phyloP scores from a whole-genome alignment of 805 yeast genomes.

The Candida koratica region DNA sequence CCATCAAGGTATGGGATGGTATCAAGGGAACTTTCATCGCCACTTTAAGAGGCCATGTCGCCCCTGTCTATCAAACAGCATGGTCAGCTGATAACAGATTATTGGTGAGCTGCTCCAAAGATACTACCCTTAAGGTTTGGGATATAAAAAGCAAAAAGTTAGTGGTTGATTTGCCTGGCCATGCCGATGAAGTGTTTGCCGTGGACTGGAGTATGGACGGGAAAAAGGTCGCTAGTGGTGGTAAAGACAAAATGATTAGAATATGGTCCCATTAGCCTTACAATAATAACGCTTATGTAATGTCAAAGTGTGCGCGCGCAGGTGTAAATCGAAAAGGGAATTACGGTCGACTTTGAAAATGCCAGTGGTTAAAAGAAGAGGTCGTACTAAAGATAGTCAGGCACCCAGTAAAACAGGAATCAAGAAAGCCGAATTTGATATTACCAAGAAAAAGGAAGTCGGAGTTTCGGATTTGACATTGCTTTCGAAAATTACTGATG shows the following conservation, averaged over 20 bases:
- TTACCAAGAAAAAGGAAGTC: slow-evolving; percentile 89
- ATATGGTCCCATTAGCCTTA: slow-evolving; percentile 88
- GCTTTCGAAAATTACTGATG: slow-evolving; percentile 83
- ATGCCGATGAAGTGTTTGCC: slow-evolving; percentile 90
- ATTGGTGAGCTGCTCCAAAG: slow-evolving; percentile 90
- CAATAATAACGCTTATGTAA: too few species aligned
- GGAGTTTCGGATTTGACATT: slow-evolving; percentile 95
- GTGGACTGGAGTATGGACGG: slow-evolving; percentile 99
- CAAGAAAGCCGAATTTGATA: slow-evolving; percentile 87
- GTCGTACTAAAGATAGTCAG: slow-evolving; percentile 50
- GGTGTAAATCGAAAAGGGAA: background rate
- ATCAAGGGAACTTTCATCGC: slow-evolving; percentile 83
- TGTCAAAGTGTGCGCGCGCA: too few species aligned
- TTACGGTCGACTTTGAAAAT: background rate
- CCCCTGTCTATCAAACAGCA: slow-evolving; percentile 94
- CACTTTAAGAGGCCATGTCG: slow-evolving; percentile 94
- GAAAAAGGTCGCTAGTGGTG: slow-evolving; percentile 90
- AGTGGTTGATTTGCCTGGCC: slow-evolving; percentile 91
- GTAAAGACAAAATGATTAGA: slow-evolving; percentile 91
- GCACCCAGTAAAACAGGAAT: slow-evolving; percentile 57
- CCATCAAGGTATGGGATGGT: slow-evolving; percentile 96
- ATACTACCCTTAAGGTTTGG: slow-evolving; percentile 95
- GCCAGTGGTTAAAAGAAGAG: slow-evolving; percentile 64
- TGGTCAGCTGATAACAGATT: slow-evolving; percentile 96
- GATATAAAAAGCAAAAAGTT: slow-evolving; percentile 83